Percentiles rank a stretch among this genome's conserved stretches.
phyloP scores from a whole-genome alignment of 192 early-diverging fungal species.

The Cladochytrium replicatum region DNA sequence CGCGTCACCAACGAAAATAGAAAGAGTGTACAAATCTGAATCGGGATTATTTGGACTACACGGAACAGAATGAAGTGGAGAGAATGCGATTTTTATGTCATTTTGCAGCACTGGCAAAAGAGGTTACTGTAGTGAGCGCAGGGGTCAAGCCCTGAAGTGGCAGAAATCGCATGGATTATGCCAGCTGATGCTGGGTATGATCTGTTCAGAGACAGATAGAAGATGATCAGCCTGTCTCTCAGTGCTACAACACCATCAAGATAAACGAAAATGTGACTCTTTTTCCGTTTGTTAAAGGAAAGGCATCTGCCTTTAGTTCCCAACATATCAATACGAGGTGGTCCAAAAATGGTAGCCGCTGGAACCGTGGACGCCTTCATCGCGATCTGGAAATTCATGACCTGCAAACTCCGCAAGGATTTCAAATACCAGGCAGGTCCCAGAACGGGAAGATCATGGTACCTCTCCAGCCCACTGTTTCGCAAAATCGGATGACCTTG shows the following conservation, averaged over 20 bases:
- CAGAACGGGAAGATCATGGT: slow-evolving; percentile 79
- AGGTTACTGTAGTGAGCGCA: slow-evolving; percentile 65
- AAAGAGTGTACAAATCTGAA: too few relatives aligned
- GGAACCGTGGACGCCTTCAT: slow-evolving; percentile 91
- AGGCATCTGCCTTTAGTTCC: slow-evolving; percentile 70
- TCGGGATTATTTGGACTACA: too few relatives aligned
- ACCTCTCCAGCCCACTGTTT: too few relatives aligned
- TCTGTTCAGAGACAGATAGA: slow-evolving; percentile 67
- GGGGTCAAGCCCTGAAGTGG: slow-evolving; percentile 80
- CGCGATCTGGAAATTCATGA: slow-evolving; percentile 89
- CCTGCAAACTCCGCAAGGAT: slow-evolving; percentile 81
- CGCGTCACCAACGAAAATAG: too few relatives aligned
- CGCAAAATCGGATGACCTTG: too few relatives aligned
- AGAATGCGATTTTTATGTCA: too few relatives aligned
- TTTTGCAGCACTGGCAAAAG: too few relatives aligned
- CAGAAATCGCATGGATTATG: slow-evolving; percentile 74
- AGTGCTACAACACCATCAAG: slow-evolving; percentile 73
- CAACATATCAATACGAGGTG: too few relatives aligned
- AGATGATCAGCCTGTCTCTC: slow-evolving; percentile 64
- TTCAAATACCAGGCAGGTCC: slow-evolving; percentile 76
- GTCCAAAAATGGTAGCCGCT: slow-evolving; percentile 75
- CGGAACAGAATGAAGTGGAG: too few relatives aligned
- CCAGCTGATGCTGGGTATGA: slow-evolving; percentile 60
- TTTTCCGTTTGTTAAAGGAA: slow-evolving; percentile 72
- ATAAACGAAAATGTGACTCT: slow-evolving; percentile 23